A percentile compares a stretch with the other conserved stretches of the same genome.
Evolutionary conservation across 78 protist genomes (phyloP).

Genomic region (Blattamonas nauphoetae): DNA sequence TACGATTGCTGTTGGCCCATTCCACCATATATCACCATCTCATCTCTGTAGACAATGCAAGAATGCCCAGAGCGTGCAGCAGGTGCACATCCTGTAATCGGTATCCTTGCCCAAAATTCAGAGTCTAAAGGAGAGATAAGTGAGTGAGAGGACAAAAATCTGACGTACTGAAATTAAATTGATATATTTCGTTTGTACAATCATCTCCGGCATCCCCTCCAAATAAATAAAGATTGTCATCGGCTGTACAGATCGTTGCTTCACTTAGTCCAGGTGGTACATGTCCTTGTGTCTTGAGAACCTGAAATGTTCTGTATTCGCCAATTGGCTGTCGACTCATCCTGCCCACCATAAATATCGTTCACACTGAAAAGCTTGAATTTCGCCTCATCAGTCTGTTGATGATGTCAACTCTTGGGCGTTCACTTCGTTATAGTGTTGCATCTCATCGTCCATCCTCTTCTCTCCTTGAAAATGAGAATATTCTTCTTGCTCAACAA

Average conservation of each 20-base stretch:
- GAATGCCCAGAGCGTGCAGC: neutral
- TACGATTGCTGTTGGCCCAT: neutral
- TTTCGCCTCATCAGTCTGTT: too few species aligned
- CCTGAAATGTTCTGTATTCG: neutral
- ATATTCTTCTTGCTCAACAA: too few species aligned
- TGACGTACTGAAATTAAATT: neutral
- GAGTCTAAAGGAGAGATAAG: too few species aligned
- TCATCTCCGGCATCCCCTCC: neutral
- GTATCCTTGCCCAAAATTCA: neutral
- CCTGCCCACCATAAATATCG: too few species aligned
- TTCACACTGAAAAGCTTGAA: too few species aligned
- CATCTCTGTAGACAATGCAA: neutral
- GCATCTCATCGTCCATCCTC: too few species aligned
- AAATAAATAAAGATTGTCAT: neutral
- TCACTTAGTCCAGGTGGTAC: neutral
- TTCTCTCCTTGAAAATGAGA: too few species aligned
- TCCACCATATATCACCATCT: neutral
- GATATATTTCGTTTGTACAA: neutral
- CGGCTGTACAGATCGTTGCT: neutral
- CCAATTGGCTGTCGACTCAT: too few species aligned
- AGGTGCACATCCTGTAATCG: neutral
- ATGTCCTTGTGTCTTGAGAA: neutral
- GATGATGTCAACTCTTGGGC: too few species aligned
- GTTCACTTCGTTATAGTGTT: too few species aligned
- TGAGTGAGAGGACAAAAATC: too few species aligned